A percentile compares a stretch with the other conserved stretches of the same genome.
Evolutionary conservation across 1,284 basidiomycete genomes (phyloP).

Genomic region (Apiotrichum brassicae): DNA sequence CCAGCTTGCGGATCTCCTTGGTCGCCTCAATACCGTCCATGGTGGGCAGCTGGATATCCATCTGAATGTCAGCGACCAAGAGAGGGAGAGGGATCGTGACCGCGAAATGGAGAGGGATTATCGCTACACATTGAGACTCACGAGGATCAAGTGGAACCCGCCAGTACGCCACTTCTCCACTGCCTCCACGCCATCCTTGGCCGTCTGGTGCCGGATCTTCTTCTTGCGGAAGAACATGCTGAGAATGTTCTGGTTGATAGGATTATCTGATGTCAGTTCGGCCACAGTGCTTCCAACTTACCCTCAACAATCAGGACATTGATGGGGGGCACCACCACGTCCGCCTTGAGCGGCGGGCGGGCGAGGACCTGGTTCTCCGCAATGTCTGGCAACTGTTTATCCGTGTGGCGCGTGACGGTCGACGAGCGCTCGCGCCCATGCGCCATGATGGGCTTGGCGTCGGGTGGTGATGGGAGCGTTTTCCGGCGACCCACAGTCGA

Average conservation of each 20-base stretch:
- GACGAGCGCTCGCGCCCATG: constrained; percentile 29
- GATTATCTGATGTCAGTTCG: constrained; percentile 68
- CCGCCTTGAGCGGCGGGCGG: constrained; percentile 15
- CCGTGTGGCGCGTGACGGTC: constrained; percentile 6
- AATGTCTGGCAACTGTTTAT: constrained; percentile 4
- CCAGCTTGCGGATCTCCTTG: constrained; percentile 85
- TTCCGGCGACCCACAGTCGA: constrained; percentile 14
- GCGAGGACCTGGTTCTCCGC: neutral
- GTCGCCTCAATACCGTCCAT: constrained; percentile 98
- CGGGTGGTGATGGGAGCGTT: constrained; percentile 25
- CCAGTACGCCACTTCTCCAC: constrained; percentile 94
- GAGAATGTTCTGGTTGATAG: constrained; percentile 95
- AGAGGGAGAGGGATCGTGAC: no score
- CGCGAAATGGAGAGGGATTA: no score
- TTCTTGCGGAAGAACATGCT: constrained; percentile 94
- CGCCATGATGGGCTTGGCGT: constrained; percentile 27
- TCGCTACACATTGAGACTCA: constrained; percentile 39
- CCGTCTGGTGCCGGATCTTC: constrained; percentile 91
- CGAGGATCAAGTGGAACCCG: constrained; percentile 90
- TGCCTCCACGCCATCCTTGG: constrained; percentile 91
- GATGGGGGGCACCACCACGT: constrained; percentile 77
- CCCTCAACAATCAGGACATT: constrained; percentile 94
- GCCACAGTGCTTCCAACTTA: constrained; percentile 47
- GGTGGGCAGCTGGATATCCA: constrained; percentile 99
- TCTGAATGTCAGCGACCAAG: constrained; percentile 52